Conservation (phyloP, 31 red algal genomes). For the Porphyra umbilicalis region DNA sequence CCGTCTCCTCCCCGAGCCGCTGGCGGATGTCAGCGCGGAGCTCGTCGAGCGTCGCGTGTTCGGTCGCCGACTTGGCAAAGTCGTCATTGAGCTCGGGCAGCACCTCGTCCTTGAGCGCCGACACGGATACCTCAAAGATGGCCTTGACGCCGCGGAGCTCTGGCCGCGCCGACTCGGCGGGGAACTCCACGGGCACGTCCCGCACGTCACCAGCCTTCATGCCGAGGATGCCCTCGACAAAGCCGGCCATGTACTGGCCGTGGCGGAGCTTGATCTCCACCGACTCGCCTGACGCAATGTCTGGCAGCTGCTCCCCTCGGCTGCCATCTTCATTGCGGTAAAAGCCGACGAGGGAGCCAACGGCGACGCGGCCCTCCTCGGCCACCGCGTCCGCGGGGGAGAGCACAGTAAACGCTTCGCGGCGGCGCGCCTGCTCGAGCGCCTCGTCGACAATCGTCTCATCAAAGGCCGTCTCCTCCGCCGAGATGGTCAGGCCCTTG, state of each 20-base stretch:
- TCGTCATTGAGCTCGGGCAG: slow-evolving; percentile 91
- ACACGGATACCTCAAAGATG: slow-evolving; percentile 79
- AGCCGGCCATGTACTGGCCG: slow-evolving; percentile 83
- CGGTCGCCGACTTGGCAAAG: slow-evolving; percentile 59
- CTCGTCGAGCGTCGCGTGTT: slow-evolving; percentile 46
- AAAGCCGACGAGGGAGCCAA: slow-evolving; percentile 67
- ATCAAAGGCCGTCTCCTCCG: slow-evolving; percentile 63
- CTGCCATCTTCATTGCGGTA: slow-evolving; percentile 70
- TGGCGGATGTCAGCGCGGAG: slow-evolving; percentile 50
- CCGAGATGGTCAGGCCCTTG: slow-evolving; percentile 48
- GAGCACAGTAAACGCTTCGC: slow-evolving; percentile 60
- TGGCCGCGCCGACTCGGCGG: slow-evolving; percentile 33
- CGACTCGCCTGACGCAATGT: slow-evolving; percentile 67
- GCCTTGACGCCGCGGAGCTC: slow-evolving; percentile 76
- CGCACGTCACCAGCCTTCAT: slow-evolving; percentile 59
- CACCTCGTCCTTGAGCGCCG: slow-evolving; percentile 65
- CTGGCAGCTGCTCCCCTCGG: slow-evolving; percentile 62
- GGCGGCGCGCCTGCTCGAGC: slow-evolving; percentile 58
- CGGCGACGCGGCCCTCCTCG: slow-evolving; percentile 40
- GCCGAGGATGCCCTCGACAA: slow-evolving; percentile 92
- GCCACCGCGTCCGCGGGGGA: slow-evolving; percentile 48
- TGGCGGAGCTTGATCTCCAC: slow-evolving; percentile 79
- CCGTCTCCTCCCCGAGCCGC: slow-evolving; percentile 54
- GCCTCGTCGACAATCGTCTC: slow-evolving; percentile 79
- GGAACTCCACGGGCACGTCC: slow-evolving; percentile 78